Evolutionary conservation across 1,284 basidiomycete genomes (phyloP), one percentile per base, ranked within the genome.

Genomic region (Exobasidium cylindrosporum): DNA sequence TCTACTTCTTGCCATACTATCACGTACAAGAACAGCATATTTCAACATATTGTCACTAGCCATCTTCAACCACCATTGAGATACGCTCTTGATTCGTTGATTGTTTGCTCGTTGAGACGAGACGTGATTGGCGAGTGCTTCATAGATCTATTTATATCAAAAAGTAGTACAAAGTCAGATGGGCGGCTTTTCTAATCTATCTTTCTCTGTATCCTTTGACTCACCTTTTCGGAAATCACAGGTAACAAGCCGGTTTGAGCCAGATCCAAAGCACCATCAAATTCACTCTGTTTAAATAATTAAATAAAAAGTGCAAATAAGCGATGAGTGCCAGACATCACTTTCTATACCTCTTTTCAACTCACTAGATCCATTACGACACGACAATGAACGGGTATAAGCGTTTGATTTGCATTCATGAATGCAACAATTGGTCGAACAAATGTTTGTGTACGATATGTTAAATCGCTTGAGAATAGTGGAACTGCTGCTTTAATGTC

Each of bases 381-480:
- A 2, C 76, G 66, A 58, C 74, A 76, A 6, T 69, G 68, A 50
- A 79, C 73, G 4, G 74, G 74, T 35, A 76, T 76, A 31, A 76
- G 63, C 49, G 74, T 76, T 7, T 49, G 57, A 65, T 79, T 75
- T 49, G 77, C 76, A 57, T 79, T 79, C 72, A 99, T 96, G 78
- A 99, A 99, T 0, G 93, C 94, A 4, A 98, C 96, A 67, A 99
- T 97, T 3, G 96, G 95, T 62, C 96, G 83, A 46, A 97, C 90
- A 31, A 98, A 83, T n/a, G 95, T 96, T 76, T 89, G 92, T 75
- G 95, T 95, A 65, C 90, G 89, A 77, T 97, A 92, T 58, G 90
- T 92, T 61, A 99, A 79, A 50, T 75, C 74, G 46, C 63, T 66
- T 54, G 73, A 70, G 54, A 78, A 78, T 30, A 79, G 68, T 0